These are phyloP conservation scores for Auxenochlorella pyrenoidosa DNA, from an alignment of 139 green algal genomes.

Conservation along the genomic window DNA sequence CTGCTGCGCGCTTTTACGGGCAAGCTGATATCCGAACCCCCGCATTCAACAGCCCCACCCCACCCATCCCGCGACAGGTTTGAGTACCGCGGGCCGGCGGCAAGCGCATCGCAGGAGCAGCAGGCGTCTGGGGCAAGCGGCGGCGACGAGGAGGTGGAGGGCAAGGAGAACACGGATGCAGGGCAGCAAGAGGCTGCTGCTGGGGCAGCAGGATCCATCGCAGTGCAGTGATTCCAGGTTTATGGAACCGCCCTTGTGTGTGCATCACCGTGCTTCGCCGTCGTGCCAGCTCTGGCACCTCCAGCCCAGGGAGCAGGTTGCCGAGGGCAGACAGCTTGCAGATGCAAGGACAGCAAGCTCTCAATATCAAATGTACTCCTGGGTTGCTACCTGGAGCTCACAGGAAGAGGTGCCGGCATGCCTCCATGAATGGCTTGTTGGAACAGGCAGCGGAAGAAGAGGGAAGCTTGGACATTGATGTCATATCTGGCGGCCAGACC, in stretches of 20 bases:
- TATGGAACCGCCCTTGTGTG: neutral
- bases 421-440: neutral
- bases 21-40: neutral
- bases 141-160: conserved; percentile 1
- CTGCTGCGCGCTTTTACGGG: neutral
- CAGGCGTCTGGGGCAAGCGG: neutral
- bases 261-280: no score
- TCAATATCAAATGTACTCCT: no score
- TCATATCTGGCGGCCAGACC: no score
- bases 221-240: neutral
- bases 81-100: conserved; percentile 10
- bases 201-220: neutral
- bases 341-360: neutral
- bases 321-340: neutral
- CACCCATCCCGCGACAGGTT: neutral
- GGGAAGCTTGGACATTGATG: no score
- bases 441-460: no score
- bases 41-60: neutral
- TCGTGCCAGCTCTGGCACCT: neutral
- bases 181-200: neutral
- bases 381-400: no score
- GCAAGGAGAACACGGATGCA: conserved; percentile 7
- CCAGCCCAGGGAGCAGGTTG: neutral
- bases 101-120: neutral
- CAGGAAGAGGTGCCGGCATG: neutral